Evolutionary conservation across 495 filamentous ascomycete species (phyloP), one percentile per base, ranked within the genome.

Genomic region (Xeromyces bisporus): DNA sequence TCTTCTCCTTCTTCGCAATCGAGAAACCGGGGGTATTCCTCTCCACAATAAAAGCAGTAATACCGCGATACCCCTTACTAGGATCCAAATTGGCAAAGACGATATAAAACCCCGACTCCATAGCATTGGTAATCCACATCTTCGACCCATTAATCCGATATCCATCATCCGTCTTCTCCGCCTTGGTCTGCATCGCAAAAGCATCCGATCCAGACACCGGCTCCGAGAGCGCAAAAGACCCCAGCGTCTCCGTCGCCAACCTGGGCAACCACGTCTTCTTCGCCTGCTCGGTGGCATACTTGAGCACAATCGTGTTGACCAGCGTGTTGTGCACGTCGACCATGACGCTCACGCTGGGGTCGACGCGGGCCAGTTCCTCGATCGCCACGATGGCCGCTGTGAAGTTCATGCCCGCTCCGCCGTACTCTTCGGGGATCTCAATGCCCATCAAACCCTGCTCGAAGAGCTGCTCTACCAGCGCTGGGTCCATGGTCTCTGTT

Each of bases 1-100:
- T 99, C 75, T 93, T 93, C 67, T 99, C 89, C 65, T 99, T 99
- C 71, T 99, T 99, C 12, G 89, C 82, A 50, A 99, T 86, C 11
- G 69, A 73, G 67, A 99, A 96, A 3, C 89, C 89, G 34, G 77
- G 75, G 29, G 73, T 80, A 42, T 62, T 74, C 59, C 92, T 93
- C 60, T 94, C 85, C 12, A 96, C 73, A 40, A 99, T 69, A 53
- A 99, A 96, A 26, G 87, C 86, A 1, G 84, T 87, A 55, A 99
- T 99, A 23, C 89, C 89, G 51, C 82, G 82, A 65, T 99, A 92
- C 8, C 80, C 84, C 50, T 82, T 77, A 53, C 68, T 73, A 2
- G 77, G 82, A 48, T 93, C 73, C 3, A 96, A 58, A 57, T 93
- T 96, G 49, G 89, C 89, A 44, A 99, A 99, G 17, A 96, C 89